Percentiles rank a stretch among this genome's conserved stretches.
Conservation (phyloP, 306 rosid species). For the Medicago lupulina region DNA sequence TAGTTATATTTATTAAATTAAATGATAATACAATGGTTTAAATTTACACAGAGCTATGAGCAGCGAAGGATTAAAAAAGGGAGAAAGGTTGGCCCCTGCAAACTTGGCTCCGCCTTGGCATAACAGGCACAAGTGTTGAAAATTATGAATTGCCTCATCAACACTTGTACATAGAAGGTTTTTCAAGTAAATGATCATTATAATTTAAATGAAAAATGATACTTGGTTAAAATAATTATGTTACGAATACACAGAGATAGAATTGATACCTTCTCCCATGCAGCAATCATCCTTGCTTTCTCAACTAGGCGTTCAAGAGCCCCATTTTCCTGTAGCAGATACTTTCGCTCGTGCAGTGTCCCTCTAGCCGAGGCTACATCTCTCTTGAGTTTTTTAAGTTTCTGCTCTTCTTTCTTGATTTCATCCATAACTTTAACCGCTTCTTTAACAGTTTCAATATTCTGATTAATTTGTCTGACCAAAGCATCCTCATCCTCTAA, state of each 20-base stretch:
- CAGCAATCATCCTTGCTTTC: conserved; percentile 61
- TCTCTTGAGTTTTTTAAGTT: conserved; percentile 74
- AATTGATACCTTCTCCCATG: conserved; percentile 74
- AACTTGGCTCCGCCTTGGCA: background rate
- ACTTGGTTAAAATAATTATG: conserved; percentile 19
- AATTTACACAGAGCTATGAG: background rate
- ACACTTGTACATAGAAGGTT: background rate
- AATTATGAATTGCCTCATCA: conserved; percentile 18
- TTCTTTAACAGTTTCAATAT: conserved; percentile 60
- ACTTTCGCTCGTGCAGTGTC: conserved; percentile 66
- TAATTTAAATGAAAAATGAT: background rate
- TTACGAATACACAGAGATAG: conserved; percentile 9
- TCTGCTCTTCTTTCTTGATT: conserved; percentile 72
- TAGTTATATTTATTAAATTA: background rate
- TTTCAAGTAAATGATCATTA: conserved; percentile 1
- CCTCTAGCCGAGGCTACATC: conserved; percentile 63
- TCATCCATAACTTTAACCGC: conserved; percentile 64
- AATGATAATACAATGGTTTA: background rate
- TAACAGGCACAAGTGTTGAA: background rate
- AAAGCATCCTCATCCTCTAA: conserved; percentile 88
- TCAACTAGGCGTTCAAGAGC: conserved; percentile 71
- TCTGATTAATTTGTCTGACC: conserved; percentile 62
- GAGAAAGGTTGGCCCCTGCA: background rate
- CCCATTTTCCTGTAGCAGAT: conserved; percentile 55
- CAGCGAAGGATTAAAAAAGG: background rate